A percentile compares a stretch with the other conserved stretches of the same genome.
These are phyloP conservation scores for Boletus insuetus DNA, from an alignment of 768 basidiomycete species.

Conservation along the genomic window DNA sequence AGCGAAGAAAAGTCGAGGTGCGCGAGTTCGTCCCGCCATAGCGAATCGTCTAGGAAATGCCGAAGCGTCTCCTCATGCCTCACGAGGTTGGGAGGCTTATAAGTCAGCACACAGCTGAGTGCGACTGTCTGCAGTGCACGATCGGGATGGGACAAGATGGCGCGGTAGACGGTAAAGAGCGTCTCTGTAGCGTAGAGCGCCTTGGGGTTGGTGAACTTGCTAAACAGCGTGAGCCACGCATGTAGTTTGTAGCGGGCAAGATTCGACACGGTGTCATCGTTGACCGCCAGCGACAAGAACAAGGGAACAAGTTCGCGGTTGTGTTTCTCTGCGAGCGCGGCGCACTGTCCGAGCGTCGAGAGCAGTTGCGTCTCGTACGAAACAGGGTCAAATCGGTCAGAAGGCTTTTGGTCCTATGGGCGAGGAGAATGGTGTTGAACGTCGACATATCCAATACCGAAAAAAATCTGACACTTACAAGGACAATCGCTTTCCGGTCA, in stretches of 20 bases:
- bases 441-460: neutral
- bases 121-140: conserved; percentile 70
- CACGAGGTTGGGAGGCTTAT: conserved; percentile 60
- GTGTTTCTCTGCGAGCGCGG: conserved; percentile 79
- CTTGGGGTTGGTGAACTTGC: conserved; percentile 93
- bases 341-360: conserved; percentile 60
- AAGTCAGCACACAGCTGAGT: conserved; percentile 77
- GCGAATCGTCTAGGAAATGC: conserved; percentile 74
- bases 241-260: conserved; percentile 61
- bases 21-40: conserved; percentile 87
- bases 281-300: conserved; percentile 57
- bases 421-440: neutral
- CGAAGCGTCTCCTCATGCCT: conserved; percentile 63
- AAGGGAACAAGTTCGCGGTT: conserved; percentile 84
- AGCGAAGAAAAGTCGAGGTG: conserved; percentile 65
- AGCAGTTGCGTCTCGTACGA: conserved; percentile 86
- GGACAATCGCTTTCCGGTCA: conserved; percentile 32
- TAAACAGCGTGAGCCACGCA: conserved; percentile 81
- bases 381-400: conserved; percentile 64
- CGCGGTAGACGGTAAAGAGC: conserved; percentile 62
- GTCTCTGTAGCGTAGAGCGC: conserved; percentile 68
- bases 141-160: conserved; percentile 85
- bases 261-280: conserved; percentile 32
- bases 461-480: conserved; percentile 26
- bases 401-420: conserved; percentile 37